Evolutionary conservation across 2,329 filamentous ascomycete genomes (phyloP).

Genomic region (Cladophialophora carrionii): DNA sequence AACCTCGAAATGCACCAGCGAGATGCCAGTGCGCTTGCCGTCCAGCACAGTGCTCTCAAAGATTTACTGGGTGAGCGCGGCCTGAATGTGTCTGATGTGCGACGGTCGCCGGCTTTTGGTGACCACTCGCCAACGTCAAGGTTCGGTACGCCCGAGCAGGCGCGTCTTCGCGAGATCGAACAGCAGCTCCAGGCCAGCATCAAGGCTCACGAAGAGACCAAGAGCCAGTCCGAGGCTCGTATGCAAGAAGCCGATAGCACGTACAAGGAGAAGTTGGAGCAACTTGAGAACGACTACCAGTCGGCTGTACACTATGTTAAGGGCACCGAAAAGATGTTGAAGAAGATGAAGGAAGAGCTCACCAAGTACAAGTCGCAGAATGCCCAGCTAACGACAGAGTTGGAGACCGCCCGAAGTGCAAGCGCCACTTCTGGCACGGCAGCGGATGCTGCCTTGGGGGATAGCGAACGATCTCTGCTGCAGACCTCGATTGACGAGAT

Average conservation of each 20-base stretch:
- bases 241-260: slow-evolving; percentile 84
- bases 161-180: slow-evolving; percentile 81
- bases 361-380: slow-evolving; percentile 88
- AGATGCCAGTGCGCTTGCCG: slow-evolving; percentile 88
- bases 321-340: slow-evolving; percentile 98
- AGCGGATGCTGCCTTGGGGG: slow-evolving; percentile 65
- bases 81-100: slow-evolving; percentile 73
- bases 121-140: slow-evolving; percentile 70
- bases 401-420: slow-evolving; percentile 67
- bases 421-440: slow-evolving; percentile 47
- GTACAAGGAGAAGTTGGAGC: slow-evolving; percentile 89
- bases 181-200: slow-evolving; percentile 77
- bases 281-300: slow-evolving; percentile 96
- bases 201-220: slow-evolving; percentile 84
- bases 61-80: slow-evolving; percentile 88
- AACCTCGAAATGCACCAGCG: slow-evolving; percentile 84
- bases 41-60: slow-evolving; percentile 92
- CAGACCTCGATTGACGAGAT: slow-evolving; percentile 69
- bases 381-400: slow-evolving; percentile 75
- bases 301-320: slow-evolving; percentile 98
- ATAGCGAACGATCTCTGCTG: slow-evolving; percentile 70
- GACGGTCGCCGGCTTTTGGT: slow-evolving; percentile 68
- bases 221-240: slow-evolving; percentile 73
- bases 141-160: slow-evolving; percentile 77
- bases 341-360: slow-evolving; percentile 98